Conservation (phyloP, 1,284 basidiomycete genomes). For the Entoloma clypeatum region DNA sequence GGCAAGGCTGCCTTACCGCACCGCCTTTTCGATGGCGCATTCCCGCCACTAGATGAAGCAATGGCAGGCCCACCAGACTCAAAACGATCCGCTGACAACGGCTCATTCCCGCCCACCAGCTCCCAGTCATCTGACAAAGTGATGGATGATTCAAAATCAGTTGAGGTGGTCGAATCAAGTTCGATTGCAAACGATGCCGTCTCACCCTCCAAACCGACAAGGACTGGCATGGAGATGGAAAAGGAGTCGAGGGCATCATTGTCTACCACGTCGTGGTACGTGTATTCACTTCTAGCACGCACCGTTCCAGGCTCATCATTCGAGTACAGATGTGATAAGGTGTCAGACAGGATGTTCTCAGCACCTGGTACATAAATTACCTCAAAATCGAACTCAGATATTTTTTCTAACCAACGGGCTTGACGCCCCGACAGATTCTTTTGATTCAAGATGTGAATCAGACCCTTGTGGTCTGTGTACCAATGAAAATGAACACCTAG, state of each 20-base stretch:
- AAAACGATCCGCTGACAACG: too few relatives aligned
- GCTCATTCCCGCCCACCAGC: too few relatives aligned
- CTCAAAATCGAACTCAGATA: conserved; percentile 26
- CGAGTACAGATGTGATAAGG: conserved; percentile 26
- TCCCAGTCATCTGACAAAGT: too few relatives aligned
- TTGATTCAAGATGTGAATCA: conserved; percentile 30
- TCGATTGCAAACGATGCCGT: too few relatives aligned
- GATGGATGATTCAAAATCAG: too few relatives aligned
- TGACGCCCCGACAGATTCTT: conserved; percentile 29
- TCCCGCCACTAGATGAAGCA: background rate
- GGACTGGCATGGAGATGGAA: conserved; percentile 13
- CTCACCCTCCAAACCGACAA: conserved; percentile 15
- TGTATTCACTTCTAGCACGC: conserved; percentile 18
- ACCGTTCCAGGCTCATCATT: conserved; percentile 22
- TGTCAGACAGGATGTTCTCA: conserved; percentile 29
- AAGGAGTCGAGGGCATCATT: conserved; percentile 10
- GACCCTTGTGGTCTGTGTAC: conserved; percentile 35
- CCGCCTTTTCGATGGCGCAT: too few relatives aligned
- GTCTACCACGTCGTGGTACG: conserved; percentile 16
- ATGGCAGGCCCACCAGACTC: too few relatives aligned
- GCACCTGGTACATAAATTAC: conserved; percentile 27
- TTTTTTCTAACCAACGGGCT: conserved; percentile 35
- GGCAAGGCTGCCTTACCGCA: background rate
- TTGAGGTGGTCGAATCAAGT: too few relatives aligned
- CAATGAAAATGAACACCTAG: conserved; percentile 28